Base-by-base conservation (phyloP, 2,329 filamentous ascomycete genomes). In the Cytospora chrysosperma region DNA sequence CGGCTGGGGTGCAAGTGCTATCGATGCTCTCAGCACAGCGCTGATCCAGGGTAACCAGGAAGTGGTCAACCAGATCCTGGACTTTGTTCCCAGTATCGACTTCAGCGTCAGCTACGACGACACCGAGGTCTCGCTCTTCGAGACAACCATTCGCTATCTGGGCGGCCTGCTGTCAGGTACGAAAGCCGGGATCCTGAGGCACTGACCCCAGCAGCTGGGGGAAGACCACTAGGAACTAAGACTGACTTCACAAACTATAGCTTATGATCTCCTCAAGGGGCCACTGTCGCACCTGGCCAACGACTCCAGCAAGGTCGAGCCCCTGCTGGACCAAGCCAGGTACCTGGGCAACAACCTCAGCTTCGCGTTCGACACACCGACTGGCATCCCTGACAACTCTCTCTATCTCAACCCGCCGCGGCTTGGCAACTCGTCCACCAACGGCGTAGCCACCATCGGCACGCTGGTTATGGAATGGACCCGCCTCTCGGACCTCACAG, bases 141-240 rank as follows among this genome's bases (percentile, higher is more conserved):
- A 97, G 76, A 96, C 92, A 0, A 97, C 91, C 0, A 96, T 97
- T 47, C 88, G 93, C 30, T 96, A 96, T 70, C 78, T 97, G 1
- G 93, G 86, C 12, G 93, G 92, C 19, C 81, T 97, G 70, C 72
- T 97, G 10, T 90, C 92, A 2, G 91, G 88, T 84, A 70, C 57
- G 52, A 24, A 7, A 3, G 5, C 17, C 28, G 13, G 27, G 28
- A 37, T 37, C 5, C 30, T 3, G 28, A 37, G 47, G 12, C 30
- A 27, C 24, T 30, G 27, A 19, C 28, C 24, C 17, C 27, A 4
- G 24, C n/a, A 10, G 9, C 13, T 28, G 17, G 32, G 49, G 19
- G 2, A 30, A n/a, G 1, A 53, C 8, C 19, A 10, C 30, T n/a
- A 47, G n/a, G 32, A 43, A 8, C 26, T 17, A 40, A 32, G 43